Conservation (phyloP, 2,329 filamentous ascomycete species). For the Venturia asperata region DNA sequence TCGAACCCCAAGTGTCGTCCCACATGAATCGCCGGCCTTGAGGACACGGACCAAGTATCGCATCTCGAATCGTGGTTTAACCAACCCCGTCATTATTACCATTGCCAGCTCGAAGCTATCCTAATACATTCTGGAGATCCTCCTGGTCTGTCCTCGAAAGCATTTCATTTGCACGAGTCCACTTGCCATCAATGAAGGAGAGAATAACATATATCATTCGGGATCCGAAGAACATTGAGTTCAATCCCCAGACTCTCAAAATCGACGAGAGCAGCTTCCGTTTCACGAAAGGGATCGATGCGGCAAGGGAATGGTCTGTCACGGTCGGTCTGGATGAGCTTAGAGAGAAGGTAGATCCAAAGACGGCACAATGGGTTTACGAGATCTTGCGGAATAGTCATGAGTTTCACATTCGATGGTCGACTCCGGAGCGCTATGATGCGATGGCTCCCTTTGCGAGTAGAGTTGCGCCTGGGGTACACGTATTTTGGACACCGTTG, state of each 20-base stretch:
- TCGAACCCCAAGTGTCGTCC: too few species aligned
- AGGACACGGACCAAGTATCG: too few species aligned
- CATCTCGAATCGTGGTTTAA: too few species aligned
- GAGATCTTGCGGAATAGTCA: constrained; percentile 56
- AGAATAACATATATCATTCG: constrained; percentile 70
- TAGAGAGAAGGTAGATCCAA: constrained; percentile 50
- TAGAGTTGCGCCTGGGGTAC: constrained; percentile 69
- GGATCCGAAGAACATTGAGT: constrained; percentile 45
- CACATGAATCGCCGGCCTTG: too few species aligned
- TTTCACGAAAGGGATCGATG: constrained; percentile 40
- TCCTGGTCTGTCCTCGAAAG: background rate
- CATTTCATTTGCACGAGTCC: background rate
- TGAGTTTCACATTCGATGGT: constrained; percentile 75
- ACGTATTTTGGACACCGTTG: constrained; percentile 66
- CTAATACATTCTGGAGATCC: background rate
- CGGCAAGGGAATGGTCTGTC: constrained; percentile 70
- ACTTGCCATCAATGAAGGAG: constrained; percentile 54
- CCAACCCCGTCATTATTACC: too few species aligned
- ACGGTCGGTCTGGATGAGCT: constrained; percentile 70
- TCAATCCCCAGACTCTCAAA: constrained; percentile 58
- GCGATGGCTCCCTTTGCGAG: constrained; percentile 65
- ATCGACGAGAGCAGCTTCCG: constrained; percentile 47
- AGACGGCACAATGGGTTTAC: constrained; percentile 43
- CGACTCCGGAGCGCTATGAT: constrained; percentile 51
- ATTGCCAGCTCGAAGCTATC: background rate